Evolutionary conservation across 495 filamentous ascomycete species (phyloP).

Genomic region (Glarea lozoyensis): DNA sequence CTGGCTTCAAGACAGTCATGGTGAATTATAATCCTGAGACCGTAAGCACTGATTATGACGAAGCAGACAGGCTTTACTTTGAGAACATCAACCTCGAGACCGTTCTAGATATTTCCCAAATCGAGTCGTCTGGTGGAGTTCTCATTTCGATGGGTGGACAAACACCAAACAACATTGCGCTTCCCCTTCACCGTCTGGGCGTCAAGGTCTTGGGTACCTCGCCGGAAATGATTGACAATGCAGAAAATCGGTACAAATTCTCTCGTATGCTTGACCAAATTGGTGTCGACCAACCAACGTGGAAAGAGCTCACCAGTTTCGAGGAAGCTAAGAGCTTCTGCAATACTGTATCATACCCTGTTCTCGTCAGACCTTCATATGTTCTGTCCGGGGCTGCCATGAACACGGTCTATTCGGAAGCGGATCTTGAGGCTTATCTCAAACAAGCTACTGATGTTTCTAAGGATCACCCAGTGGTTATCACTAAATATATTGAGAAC

Average conservation of each 20-base stretch:
- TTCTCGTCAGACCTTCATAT: slow-evolving; percentile 89
- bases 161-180: slow-evolving; percentile 95
- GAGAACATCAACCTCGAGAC: slow-evolving; percentile 96
- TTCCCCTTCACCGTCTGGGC: slow-evolving; percentile 78
- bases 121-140: slow-evolving; percentile 82
- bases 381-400: slow-evolving; percentile 95
- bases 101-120: slow-evolving; percentile 88
- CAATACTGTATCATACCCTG: slow-evolving; percentile 77
- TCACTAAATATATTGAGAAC: slow-evolving; percentile 97
- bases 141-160: slow-evolving; percentile 97
- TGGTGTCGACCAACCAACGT: slow-evolving; percentile 92
- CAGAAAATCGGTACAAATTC: slow-evolving; percentile 98
- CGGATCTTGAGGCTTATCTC: slow-evolving; percentile 83
- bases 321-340: slow-evolving; percentile 81
- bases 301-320: slow-evolving; percentile 92
- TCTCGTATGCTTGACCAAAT: slow-evolving; percentile 94
- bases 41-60: slow-evolving; percentile 91
- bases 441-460: slow-evolving; percentile 85
- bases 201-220: slow-evolving; percentile 92
- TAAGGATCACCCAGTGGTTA: slow-evolving; percentile 92
- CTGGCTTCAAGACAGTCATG: slow-evolving; percentile 94
- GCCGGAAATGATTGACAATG: slow-evolving; percentile 96
- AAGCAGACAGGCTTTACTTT: slow-evolving; percentile 92
- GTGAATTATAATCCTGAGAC: slow-evolving; percentile 97
- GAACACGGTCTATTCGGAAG: slow-evolving; percentile 87